Base-by-base conservation (phyloP, 2,329 filamentous ascomycete genomes). In the Volutella citrinella region DNA sequence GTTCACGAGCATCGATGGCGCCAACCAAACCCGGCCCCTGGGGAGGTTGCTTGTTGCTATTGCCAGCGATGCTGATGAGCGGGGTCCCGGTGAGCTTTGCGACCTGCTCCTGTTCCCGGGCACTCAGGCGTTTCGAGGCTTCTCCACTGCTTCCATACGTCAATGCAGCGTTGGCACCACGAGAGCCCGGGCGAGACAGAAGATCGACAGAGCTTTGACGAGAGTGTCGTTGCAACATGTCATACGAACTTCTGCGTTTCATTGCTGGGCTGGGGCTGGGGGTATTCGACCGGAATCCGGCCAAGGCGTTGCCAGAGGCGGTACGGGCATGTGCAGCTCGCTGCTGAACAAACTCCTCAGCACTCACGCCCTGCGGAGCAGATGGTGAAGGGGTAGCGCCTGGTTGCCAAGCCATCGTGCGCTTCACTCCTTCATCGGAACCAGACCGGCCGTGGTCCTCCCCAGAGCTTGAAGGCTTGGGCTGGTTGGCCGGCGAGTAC, bases 71-170 rank as follows among this genome's bases (percentile, higher is more conserved):
- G 38, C 76, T 80, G 49, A 94, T 76, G 30, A 95, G 68, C 0
- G 89, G 85, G 0, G 80, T 81, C 2, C 86, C 85, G 1, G 88
- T 95, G 48, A 87, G 72, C 22, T 85, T 79, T 9, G 89, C 86
- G n/a, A 95, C 76, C 48, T 94, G 84, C 61, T 94, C 87, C 57
- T 94, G 89, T 60, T 95, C 89, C 12, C 84, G 79, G 13, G 89
- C 89, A 14, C 86, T 89, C n/a, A 95, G 70, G 37, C 82, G 76
- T 0, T 75, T 70, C 16, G 53, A 68, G 27, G 53, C 32, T 17
- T 65, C 61, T 4, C 61, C 60, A 10, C 51, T 45, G 22, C 43
- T 45, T 5, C 74, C 63, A 45, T 78, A 71, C 30, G 66, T 64
- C 19, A 83, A 60, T 36, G 74, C 55, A 5, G 61, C 58, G 24